Evolutionary conservation across 306 rosid species (phyloP).

Genomic region (Gastrolobium villosum): DNA sequence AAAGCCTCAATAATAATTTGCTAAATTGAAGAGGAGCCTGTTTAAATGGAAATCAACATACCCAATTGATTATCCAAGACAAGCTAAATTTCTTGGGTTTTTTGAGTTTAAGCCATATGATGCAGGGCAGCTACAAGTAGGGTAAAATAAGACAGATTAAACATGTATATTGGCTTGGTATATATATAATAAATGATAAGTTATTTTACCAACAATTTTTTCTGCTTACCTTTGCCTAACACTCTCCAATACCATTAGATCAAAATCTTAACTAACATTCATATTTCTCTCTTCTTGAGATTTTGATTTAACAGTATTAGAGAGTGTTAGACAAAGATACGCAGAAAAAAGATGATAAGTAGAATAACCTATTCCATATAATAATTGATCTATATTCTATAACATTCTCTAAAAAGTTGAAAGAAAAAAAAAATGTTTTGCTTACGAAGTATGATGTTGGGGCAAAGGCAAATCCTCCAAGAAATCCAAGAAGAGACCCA

Average conservation of each 20-base stretch:
- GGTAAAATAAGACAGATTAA: not conserved
- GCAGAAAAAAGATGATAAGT: too few relatives aligned
- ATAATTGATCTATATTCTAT: not conserved
- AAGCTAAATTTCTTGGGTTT: slow-evolving; percentile 67
- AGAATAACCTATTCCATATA: too few relatives aligned
- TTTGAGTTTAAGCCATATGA: slow-evolving; percentile 76
- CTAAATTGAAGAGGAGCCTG: not conserved
- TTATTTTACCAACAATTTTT: too few relatives aligned
- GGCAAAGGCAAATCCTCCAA: slow-evolving; percentile 92
- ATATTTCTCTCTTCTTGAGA: too few relatives aligned
- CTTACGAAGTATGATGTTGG: slow-evolving; percentile 84
- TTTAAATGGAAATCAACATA: slow-evolving; percentile 36
- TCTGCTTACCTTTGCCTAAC: too few relatives aligned
- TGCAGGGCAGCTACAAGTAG: slow-evolving; percentile 79
- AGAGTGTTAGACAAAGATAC: too few relatives aligned
- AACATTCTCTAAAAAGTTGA: not conserved
- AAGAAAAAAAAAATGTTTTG: not conserved
- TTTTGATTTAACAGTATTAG: too few relatives aligned
- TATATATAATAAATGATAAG: too few relatives aligned
- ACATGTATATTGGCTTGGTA: not conserved
- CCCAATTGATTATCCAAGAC: slow-evolving; percentile 82
- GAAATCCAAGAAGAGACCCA: slow-evolving; percentile 86
- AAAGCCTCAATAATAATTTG: not conserved
- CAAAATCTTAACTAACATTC: too few relatives aligned
- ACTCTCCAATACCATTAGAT: too few relatives aligned